Evolutionary conservation across 495 filamentous ascomycete species (phyloP).

Genomic region (Penicillium flavigenum): DNA sequence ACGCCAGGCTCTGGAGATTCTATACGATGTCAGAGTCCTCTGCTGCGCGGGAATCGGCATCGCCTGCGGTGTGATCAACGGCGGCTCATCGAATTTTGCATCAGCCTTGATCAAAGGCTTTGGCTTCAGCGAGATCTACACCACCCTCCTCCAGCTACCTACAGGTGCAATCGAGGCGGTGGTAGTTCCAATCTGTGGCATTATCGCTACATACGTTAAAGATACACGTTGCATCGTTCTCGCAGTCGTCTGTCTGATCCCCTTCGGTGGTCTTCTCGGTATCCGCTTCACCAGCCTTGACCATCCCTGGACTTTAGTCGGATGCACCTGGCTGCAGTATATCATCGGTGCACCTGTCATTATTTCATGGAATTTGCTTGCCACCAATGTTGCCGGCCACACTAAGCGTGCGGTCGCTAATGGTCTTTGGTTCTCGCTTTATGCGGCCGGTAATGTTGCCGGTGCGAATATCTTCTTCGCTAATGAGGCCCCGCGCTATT

Average conservation of each 20-base stretch:
- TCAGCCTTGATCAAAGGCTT: slow-evolving; percentile 48
- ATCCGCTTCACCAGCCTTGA: slow-evolving; percentile 43
- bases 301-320: slow-evolving; percentile 51
- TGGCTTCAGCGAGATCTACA: slow-evolving; percentile 37
- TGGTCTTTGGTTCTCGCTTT: slow-evolving; percentile 40
- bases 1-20: slow-evolving; percentile 37
- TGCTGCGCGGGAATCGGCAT: slow-evolving; percentile 38
- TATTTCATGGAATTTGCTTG: slow-evolving; percentile 55
- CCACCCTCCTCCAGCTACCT: slow-evolving; percentile 48
- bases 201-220: slow-evolving; percentile 40
- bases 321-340: slow-evolving; percentile 52
- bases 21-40: slow-evolving; percentile 43
- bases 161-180: slow-evolving; percentile 46
- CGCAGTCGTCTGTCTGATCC: slow-evolving; percentile 34
- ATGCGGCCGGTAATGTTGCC: slow-evolving; percentile 41
- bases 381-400: slow-evolving; percentile 62
- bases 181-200: slow-evolving; percentile 37
- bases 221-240: slow-evolving; percentile 46
- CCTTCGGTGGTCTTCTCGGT: slow-evolving; percentile 42
- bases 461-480: slow-evolving; percentile 49
- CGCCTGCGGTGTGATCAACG: slow-evolving; percentile 45
- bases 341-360: slow-evolving; percentile 51
- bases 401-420: slow-evolving; percentile 59
- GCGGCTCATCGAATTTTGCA: slow-evolving; percentile 47
- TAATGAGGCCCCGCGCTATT: slow-evolving; percentile 38